A percentile compares a stretch with the other conserved stretches of the same genome.
Conservation (phyloP, 495 filamentous ascomycete species). For the Trichoderma erinaceum region DNA sequence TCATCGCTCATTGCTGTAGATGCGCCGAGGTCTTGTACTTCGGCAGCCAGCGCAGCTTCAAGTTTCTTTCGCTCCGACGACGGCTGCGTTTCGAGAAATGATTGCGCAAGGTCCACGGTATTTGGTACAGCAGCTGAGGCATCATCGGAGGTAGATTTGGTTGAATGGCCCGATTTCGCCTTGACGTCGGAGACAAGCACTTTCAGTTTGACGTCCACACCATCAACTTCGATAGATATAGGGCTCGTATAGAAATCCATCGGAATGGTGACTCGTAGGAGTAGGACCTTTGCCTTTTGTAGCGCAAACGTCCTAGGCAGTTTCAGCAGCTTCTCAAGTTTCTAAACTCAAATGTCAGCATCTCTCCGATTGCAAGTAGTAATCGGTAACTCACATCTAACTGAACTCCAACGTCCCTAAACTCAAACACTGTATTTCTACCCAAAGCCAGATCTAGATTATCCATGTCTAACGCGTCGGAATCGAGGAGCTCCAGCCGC, state of each 20-base stretch:
- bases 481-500: constrained; percentile 73
- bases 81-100: constrained; percentile 79
- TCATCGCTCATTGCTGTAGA: constrained; percentile 50
- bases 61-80: constrained; percentile 66
- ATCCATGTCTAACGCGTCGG: constrained; percentile 69
- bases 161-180: constrained; percentile 12
- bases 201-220: constrained; percentile 62
- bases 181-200: constrained; percentile 30
- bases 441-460: constrained; percentile 74
- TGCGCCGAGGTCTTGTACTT: constrained; percentile 57
- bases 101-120: constrained; percentile 77
- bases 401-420: constrained; percentile 72
- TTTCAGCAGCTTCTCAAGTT: constrained; percentile 64
- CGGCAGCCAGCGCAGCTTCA: constrained; percentile 64
- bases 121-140: constrained; percentile 55
- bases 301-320: constrained; percentile 65
- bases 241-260: constrained; percentile 74
- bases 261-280: constrained; percentile 70
- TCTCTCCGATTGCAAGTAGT: constrained; percentile 10
- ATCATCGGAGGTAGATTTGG: constrained; percentile 19
- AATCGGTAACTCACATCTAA: constrained; percentile 51
- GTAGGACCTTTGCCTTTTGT: constrained; percentile 59
- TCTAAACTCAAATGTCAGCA: constrained; percentile 44
- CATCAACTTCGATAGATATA: constrained; percentile 70
- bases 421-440: constrained; percentile 67